phyloP scores from a whole-genome alignment of 202 grass and related monocot genomes.

The Zizania palustris region DNA sequence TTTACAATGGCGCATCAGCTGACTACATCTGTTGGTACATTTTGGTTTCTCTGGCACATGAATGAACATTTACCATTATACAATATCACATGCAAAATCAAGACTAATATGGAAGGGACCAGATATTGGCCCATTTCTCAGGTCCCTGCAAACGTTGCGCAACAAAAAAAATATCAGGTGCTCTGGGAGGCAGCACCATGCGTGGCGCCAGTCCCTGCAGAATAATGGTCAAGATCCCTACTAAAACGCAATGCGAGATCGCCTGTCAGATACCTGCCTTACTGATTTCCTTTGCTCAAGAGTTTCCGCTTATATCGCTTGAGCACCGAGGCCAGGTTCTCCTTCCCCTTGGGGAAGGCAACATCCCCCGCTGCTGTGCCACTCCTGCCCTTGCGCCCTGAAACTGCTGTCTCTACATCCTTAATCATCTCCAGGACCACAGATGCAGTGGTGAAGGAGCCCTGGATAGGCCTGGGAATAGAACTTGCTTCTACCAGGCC shows the following conservation, averaged over 20 bases:
- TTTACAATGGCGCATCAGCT: conserved; percentile 47
- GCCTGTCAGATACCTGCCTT: too few relatives aligned
- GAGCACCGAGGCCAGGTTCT: conserved; percentile 84
- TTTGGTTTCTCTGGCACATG: conserved; percentile 23
- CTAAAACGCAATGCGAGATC: neutral
- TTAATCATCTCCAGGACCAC: conserved; percentile 79
- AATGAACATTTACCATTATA: conserved; percentile 35
- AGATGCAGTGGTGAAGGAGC: conserved; percentile 63
- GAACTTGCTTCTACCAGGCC: neutral
- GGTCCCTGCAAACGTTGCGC: conserved; percentile 35
- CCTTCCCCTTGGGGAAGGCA: conserved; percentile 92
- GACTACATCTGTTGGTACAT: conserved; percentile 41
- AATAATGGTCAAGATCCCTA: conserved; percentile 29
- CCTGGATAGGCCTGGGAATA: conserved; percentile 36
- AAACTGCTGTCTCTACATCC: conserved; percentile 69
- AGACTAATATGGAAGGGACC: conserved; percentile 32
- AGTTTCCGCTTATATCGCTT: conserved; percentile 94
- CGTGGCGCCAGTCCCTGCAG: neutral
- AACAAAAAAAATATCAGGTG: conserved; percentile 47
- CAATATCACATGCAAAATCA: conserved; percentile 31
- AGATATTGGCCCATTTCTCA: neutral
- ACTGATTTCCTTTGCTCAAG: conserved; percentile 45
- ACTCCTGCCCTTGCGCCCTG: conserved; percentile 78
- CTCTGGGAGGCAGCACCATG: conserved; percentile 6
- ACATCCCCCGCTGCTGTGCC: conserved; percentile 85